These are phyloP conservation scores for Zizania palustris DNA, from an alignment of 202 grass and related monocot genomes.

Conservation along the genomic window DNA sequence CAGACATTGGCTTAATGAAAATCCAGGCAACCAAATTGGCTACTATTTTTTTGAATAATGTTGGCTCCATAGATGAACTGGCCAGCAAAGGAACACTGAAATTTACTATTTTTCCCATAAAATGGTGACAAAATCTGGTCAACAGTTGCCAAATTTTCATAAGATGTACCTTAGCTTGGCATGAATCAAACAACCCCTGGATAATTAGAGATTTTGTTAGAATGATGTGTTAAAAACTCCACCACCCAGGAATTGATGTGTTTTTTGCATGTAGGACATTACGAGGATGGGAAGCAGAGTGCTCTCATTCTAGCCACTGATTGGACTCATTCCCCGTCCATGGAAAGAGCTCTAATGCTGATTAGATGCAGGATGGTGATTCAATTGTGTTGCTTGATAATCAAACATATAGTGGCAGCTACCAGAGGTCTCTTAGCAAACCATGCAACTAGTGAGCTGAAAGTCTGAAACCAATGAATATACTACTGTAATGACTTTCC, in stretches of 20 bases:
- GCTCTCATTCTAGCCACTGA: neutral
- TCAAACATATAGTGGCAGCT: neutral
- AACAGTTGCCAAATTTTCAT: neutral
- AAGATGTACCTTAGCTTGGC: neutral
- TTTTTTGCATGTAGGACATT: neutral
- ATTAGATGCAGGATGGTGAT: neutral
- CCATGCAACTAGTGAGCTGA: too few relatives aligned
- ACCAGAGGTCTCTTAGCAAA: too few relatives aligned
- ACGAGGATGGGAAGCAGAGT: neutral
- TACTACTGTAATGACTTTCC: too few relatives aligned
- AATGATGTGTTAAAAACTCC: neutral
- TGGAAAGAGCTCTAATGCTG: neutral
- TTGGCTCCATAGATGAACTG: neutral
- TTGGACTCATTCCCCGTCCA: too few relatives aligned
- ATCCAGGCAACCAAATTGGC: neutral
- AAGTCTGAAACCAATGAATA: too few relatives aligned
- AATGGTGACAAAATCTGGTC: neutral
- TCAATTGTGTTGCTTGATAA: neutral
- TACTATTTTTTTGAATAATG: neutral
- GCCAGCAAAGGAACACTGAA: neutral
- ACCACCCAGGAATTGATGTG: neutral
- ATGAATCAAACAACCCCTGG: neutral
- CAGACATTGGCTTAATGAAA: neutral
- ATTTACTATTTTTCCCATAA: neutral
- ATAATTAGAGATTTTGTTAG: neutral